Percentiles rank a stretch among this genome's conserved stretches.
Evolutionary conservation across 1,139 yeast species (phyloP).

Genomic region (Suhomyces maxii): DNA sequence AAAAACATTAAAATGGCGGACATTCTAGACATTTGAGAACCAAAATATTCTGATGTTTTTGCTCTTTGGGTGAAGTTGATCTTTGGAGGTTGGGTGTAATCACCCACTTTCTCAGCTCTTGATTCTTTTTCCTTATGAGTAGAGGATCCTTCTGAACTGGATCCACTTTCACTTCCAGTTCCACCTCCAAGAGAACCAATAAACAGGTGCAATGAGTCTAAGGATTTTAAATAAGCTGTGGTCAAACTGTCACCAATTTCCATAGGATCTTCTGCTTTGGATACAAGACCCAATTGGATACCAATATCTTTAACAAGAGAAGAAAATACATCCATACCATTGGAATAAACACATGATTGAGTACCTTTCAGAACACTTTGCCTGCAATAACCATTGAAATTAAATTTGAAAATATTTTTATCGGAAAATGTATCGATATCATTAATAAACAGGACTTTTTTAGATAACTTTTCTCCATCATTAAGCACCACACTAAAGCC

Average conservation of each 20-base stretch:
- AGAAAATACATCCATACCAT: slow-evolving; percentile 11
- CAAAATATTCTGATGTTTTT: slow-evolving; percentile 1
- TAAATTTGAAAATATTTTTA: slow-evolving; percentile 43
- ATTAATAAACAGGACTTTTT: slow-evolving; percentile 20
- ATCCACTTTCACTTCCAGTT: too few relatives aligned
- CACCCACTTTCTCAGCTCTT: too few relatives aligned
- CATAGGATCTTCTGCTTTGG: slow-evolving; percentile 36
- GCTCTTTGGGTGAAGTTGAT: slow-evolving; percentile 3
- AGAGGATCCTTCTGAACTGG: too few relatives aligned
- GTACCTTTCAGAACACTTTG: slow-evolving; percentile 17
- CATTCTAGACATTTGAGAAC: slow-evolving; percentile 1
- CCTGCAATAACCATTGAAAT: slow-evolving; percentile 53
- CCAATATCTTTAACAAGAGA: slow-evolving; percentile 12
- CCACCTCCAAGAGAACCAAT: background rate
- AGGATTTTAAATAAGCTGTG: slow-evolving; percentile 7
- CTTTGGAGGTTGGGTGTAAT: background rate
- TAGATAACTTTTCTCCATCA: slow-evolving; percentile 20
- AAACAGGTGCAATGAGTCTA: slow-evolving; percentile 4
- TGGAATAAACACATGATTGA: slow-evolving; percentile 2
- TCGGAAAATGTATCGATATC: slow-evolving; percentile 48
- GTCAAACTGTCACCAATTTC: slow-evolving; percentile 22
- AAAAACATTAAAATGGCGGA: slow-evolving; percentile 2
- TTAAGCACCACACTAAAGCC: slow-evolving; percentile 42
- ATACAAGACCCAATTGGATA: slow-evolving; percentile 40
- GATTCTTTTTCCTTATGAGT: too few relatives aligned